Evolutionary conservation across 164 flowering plant genomes (phyloP).

Genomic region (Cinnamomum chago): DNA sequence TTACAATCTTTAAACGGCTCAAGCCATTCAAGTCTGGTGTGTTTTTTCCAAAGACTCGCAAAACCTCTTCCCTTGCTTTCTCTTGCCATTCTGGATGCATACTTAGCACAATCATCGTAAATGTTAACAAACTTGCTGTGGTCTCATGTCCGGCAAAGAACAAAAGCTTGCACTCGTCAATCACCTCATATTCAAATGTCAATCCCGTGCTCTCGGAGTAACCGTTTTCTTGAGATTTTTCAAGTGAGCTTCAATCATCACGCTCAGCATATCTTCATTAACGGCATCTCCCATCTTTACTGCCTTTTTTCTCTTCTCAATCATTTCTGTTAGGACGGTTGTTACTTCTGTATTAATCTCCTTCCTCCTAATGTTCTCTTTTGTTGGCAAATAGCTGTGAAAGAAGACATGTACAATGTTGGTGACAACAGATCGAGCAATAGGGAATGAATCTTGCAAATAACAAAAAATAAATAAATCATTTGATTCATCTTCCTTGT

Average conservation of each 20-base stretch:
- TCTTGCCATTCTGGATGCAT: too few species aligned
- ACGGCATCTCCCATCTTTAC: neutral
- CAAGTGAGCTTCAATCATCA: constrained; percentile 38
- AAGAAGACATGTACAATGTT: neutral
- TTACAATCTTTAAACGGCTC: neutral
- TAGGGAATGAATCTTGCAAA: neutral
- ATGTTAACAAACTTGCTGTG: constrained; percentile 3
- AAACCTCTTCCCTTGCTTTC: too few species aligned
- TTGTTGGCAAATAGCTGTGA: constrained; percentile 43
- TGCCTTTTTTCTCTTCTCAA: too few species aligned
- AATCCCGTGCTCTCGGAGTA: constrained; percentile 14
- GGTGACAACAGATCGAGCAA: neutral
- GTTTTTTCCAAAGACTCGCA: too few species aligned
- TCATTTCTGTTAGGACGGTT: too few species aligned
- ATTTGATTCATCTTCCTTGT: too few species aligned
- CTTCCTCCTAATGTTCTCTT: constrained; percentile 33
- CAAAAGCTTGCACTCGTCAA: constrained; percentile 7
- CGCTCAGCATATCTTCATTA: constrained; percentile 31
- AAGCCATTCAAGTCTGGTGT: too few species aligned
- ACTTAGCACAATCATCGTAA: neutral
- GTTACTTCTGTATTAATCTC: constrained; percentile 20
- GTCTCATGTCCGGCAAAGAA: constrained; percentile 14
- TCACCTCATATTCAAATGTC: constrained; percentile 23
- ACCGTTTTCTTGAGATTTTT: constrained; percentile 15
- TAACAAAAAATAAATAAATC: too few species aligned